Evolutionary conservation across 257 asterid genomes (phyloP), one percentile per base, ranked within the genome.

Genomic region (Nemophila menziesii): DNA sequence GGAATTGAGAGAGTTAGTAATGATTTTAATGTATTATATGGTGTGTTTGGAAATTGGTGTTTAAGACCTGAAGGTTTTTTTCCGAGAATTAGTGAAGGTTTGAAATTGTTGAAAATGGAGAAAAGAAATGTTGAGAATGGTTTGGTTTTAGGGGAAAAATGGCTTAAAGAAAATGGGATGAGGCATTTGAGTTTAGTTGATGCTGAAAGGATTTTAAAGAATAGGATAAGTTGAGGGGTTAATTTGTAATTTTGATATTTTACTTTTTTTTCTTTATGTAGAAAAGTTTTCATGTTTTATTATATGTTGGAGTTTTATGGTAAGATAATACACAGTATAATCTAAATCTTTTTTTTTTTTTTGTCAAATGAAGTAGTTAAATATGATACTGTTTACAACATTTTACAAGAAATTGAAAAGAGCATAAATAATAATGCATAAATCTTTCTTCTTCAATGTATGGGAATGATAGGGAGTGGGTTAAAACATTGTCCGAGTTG

Each of bases 11-110:
- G 80, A 67, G 73, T 90, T 49, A 65, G 57, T 18, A 81, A 81
- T 55, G 96, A 90, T 67, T 44, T 81, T 58, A 51, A 63, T 4
- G 69, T 74, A 58, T 43, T 85, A 36, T 80, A 78, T 47, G 86
- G 86, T 38, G 73, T 74, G 36, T 85, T 90, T 47, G 64, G 74
- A 20, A 61, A 61, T 18, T 79, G 93, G 92, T 81, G 96, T 59
- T 56, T 81, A 75, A 74, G 94, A 60, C 94, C 98, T 16, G 89
- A 90, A 70, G 98, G 96, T 47, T 90, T 85, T 73, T 90, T 90
- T 50, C 96, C 96, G 22, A 81, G 73, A 55, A 49, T 69, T 33
- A 67, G 62, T 12, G 93, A 79, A 43, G 79, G 93, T 48, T 40
- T 90, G 74, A 81, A 85, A 79, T 46, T 90, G 69, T 54, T 90